Percentiles rank a stretch among this genome's conserved stretches.
These are phyloP conservation scores for Metarhizium robertsii DNA, from an alignment of 2,329 filamentous ascomycete genomes.

Conservation along the genomic window DNA sequence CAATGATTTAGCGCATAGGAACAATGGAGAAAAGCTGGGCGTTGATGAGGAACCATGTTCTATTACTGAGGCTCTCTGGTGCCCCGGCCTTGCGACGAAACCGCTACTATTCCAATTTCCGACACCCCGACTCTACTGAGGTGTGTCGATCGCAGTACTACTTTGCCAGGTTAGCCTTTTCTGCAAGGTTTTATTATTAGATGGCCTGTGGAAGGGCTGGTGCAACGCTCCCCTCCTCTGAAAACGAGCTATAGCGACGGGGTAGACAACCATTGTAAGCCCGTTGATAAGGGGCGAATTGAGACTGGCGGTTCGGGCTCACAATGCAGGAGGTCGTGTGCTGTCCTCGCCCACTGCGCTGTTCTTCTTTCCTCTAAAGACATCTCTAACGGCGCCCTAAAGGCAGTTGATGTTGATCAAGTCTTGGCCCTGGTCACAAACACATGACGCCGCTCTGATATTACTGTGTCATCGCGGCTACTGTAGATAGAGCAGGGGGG, in stretches of 20 bases:
- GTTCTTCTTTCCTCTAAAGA: too few species aligned
- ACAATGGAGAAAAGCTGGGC: not conserved
- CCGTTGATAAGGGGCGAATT: not conserved
- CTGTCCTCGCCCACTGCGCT: not conserved
- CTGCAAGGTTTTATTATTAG: slow-evolving; percentile 1
- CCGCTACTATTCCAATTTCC: not conserved
- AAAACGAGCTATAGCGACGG: not conserved
- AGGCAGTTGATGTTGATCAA: too few species aligned
- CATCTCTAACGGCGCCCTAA: too few species aligned
- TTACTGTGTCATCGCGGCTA: not conserved
- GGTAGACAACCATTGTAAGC: not conserved
- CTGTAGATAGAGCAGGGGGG: not conserved
- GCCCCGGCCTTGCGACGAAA: not conserved
- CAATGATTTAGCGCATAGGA: not conserved
- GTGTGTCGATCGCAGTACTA: not conserved
- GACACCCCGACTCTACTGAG: not conserved
- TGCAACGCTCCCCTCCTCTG: slow-evolving; percentile 1
- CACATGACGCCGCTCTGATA: not conserved
- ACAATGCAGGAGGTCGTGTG: not conserved
- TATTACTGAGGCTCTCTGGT: not conserved
- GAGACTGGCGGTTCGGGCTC: not conserved
- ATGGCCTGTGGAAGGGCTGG: not conserved
- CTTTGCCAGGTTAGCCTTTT: not conserved
- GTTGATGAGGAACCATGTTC: too few species aligned
- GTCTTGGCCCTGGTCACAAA: not conserved